These are phyloP conservation scores for Sporothrix luriei DNA, from an alignment of 2,329 filamentous ascomycete species.

Conservation along the genomic window DNA sequence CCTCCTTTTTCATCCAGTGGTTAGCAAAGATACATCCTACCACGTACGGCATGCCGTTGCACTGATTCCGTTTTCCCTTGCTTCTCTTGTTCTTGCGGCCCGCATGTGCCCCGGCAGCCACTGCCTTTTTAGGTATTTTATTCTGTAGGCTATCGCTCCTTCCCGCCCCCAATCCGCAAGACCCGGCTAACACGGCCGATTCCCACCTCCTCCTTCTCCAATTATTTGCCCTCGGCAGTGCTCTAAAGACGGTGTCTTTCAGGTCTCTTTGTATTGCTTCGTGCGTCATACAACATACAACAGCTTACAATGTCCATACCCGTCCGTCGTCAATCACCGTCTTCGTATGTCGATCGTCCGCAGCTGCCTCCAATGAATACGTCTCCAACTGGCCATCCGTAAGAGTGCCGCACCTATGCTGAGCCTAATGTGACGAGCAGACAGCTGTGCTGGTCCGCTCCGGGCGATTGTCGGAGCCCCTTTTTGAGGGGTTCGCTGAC, in stretches of 20 bases:
- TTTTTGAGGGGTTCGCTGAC: background rate
- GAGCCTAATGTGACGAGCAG: constrained; percentile 1
- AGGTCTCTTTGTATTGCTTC: background rate
- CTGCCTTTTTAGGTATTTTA: background rate
- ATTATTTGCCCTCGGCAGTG: background rate
- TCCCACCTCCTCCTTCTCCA: constrained; percentile 6
- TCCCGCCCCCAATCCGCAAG: background rate
- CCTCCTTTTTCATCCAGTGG: too few species aligned
- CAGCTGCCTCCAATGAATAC: background rate
- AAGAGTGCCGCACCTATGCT: background rate
- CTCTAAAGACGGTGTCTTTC: background rate
- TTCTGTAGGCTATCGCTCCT: background rate
- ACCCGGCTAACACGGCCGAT: constrained; percentile 27
- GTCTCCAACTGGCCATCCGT: background rate
- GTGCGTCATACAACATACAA: background rate
- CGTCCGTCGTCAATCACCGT: background rate
- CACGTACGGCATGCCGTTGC: background rate
- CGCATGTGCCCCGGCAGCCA: background rate
- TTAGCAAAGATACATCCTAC: background rate
- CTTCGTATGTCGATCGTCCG: background rate
- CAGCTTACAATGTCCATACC: background rate
- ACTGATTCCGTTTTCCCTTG: background rate
- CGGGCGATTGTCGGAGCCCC: constrained; percentile 19
- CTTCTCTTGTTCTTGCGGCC: background rate
- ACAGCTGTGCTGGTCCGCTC: background rate